A percentile compares a stretch with the other conserved stretches of the same genome.
These are phyloP conservation scores for Anthoceros angustus DNA, from an alignment of 225 moss, liverwort and hornwort genomes.

Conservation along the genomic window DNA sequence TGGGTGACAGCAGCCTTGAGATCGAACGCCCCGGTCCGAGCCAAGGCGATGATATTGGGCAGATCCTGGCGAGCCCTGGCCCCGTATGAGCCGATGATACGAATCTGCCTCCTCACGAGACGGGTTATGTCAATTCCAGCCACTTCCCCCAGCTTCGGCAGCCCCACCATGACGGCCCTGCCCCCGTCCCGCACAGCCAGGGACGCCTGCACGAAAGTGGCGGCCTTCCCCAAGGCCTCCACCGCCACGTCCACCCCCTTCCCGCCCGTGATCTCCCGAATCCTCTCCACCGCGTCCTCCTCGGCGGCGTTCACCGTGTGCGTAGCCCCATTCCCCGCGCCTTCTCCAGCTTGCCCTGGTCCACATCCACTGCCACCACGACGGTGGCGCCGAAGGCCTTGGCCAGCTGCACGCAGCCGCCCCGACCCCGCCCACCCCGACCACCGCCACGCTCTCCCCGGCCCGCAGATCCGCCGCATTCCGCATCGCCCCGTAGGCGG, in stretches of 20 bases:
- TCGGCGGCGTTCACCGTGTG: slow-evolving; percentile 64
- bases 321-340: slow-evolving; percentile 80
- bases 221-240: slow-evolving; percentile 77
- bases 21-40: slow-evolving; percentile 64
- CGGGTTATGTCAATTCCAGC: slow-evolving; percentile 73
- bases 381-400: slow-evolving; percentile 91
- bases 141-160: slow-evolving; percentile 53
- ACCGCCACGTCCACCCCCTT: slow-evolving; percentile 94
- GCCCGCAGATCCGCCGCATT: slow-evolving; percentile 97
- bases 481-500: slow-evolving; percentile 83
- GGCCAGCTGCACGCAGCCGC: slow-evolving; percentile 92
- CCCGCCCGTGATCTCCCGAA: slow-evolving; percentile 87
- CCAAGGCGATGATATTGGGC: slow-evolving; percentile 65
- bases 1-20: slow-evolving; percentile 66
- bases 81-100: slow-evolving; percentile 86
- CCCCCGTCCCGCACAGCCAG: slow-evolving; percentile 85
- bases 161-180: slow-evolving; percentile 84
- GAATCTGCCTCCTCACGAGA: slow-evolving; percentile 79
- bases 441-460: slow-evolving; percentile 78
- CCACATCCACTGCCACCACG: slow-evolving; percentile 81
- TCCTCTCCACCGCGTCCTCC: slow-evolving; percentile 68
- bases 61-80: slow-evolving; percentile 83
- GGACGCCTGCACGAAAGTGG: slow-evolving; percentile 65
- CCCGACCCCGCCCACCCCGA: slow-evolving; percentile 91
- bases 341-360: slow-evolving; percentile 55